A percentile compares a stretch with the other conserved stretches of the same genome.
phyloP scores from a whole-genome alignment of 169 alveolate species.

The Plasmodium coatneyi region DNA sequence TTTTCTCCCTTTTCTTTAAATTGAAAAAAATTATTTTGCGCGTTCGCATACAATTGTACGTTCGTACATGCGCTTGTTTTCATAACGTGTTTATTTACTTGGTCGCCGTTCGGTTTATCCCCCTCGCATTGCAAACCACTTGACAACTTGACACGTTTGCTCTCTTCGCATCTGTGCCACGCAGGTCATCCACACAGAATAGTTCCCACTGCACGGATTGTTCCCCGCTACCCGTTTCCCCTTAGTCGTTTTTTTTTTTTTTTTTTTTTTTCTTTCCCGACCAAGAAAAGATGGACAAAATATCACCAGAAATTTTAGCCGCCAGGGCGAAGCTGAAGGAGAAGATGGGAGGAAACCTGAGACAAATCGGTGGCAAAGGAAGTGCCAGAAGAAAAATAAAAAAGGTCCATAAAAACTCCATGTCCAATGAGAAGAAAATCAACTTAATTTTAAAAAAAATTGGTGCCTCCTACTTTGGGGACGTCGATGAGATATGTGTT shows the following conservation, averaged over 20 bases:
- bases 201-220: neutral
- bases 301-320: slow-evolving; percentile 91
- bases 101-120: neutral
- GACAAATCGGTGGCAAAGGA: slow-evolving; percentile 97
- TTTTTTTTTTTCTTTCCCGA: neutral
- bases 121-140: neutral
- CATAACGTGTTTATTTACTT: neutral
- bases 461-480: slow-evolving; percentile 95
- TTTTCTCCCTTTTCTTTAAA: neutral
- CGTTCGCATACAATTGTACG: neutral
- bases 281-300: slow-evolving; percentile 74
- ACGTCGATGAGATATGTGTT: slow-evolving; percentile 96
- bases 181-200: neutral
- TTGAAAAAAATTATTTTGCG: neutral
- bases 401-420: slow-evolving; percentile 89
- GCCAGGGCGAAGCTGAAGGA: slow-evolving; percentile 95
- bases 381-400: slow-evolving; percentile 95
- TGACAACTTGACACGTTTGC: no score
- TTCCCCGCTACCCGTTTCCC: neutral
- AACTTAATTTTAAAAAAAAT: slow-evolving; percentile 92
- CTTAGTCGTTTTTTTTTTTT: no score
- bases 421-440: slow-evolving; percentile 94
- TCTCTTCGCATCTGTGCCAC: neutral
- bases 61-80: neutral
- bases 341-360: slow-evolving; percentile 91